Evolutionary conservation across 2,329 filamentous ascomycete genomes (phyloP).

Genomic region (Pseudogymnoascus sp.): DNA sequence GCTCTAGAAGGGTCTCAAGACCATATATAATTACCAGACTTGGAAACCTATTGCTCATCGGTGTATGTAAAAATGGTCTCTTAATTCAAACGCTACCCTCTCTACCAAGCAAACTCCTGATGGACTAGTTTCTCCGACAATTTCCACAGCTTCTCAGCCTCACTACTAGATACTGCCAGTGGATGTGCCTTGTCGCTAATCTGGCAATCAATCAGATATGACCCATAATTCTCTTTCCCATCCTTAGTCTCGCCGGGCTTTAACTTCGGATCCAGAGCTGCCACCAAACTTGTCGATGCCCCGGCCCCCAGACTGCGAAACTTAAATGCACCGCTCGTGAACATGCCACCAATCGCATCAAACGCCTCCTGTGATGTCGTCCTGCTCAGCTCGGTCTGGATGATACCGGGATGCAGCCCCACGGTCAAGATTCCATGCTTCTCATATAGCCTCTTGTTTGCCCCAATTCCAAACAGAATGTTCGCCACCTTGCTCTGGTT

Average conservation of each 20-base stretch:
- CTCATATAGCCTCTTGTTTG: constrained; percentile 22
- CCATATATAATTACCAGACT: too few relatives aligned
- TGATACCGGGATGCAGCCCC: constrained; percentile 14
- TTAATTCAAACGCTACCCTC: neutral
- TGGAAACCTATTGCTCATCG: neutral
- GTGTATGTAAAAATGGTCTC: neutral
- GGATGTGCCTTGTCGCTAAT: constrained; percentile 22
- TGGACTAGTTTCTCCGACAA: constrained; percentile 38
- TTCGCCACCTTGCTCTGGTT: constrained; percentile 30
- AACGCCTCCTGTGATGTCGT: constrained; percentile 17
- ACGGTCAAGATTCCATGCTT: neutral
- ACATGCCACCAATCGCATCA: constrained; percentile 18
- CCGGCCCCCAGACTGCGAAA: constrained; percentile 19
- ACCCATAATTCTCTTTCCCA: constrained; percentile 28
- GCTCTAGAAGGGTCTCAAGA: neutral
- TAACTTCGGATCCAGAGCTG: constrained; percentile 31
- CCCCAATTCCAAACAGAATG: constrained; percentile 26
- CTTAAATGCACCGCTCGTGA: neutral
- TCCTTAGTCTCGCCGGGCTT: constrained; percentile 14
- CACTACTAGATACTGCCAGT: constrained; percentile 21
- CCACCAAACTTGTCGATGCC: constrained; percentile 28
- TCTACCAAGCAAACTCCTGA: constrained; percentile 30
- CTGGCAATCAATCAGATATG: constrained; percentile 26
- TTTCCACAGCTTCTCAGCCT: constrained; percentile 37
- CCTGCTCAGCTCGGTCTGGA: constrained; percentile 25